Conservation (phyloP, 1,284 basidiomycete genomes). For the Fistulina hepatica region DNA sequence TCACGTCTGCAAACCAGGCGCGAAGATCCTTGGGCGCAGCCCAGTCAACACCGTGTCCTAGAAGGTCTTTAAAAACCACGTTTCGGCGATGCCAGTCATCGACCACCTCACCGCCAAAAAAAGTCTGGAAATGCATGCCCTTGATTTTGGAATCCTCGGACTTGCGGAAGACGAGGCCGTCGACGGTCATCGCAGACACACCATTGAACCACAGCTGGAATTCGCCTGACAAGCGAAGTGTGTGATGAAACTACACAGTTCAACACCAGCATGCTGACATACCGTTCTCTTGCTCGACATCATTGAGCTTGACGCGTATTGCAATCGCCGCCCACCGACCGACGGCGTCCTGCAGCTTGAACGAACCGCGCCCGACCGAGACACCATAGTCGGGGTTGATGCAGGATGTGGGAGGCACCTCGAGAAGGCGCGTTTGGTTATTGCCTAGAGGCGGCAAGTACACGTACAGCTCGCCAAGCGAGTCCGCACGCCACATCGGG, state of each 20-base stretch:
- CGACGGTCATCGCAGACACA: conserved; percentile 33
- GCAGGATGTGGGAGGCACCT: conserved; percentile 39
- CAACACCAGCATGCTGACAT: conserved; percentile 5
- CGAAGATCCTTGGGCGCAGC: conserved; percentile 52
- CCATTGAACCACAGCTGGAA: conserved; percentile 49
- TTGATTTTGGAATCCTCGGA: conserved; percentile 33
- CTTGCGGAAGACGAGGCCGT: conserved; percentile 34
- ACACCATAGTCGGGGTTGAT: conserved; percentile 47
- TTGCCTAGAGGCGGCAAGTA: conserved; percentile 4
- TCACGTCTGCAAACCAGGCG: conserved; percentile 55
- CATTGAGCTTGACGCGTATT: conserved; percentile 55
- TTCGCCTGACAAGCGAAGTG: conserved; percentile 31
- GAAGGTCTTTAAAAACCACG: neutral
- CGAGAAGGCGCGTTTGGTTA: conserved; percentile 32
- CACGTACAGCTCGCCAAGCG: neutral
- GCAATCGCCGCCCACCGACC: conserved; percentile 50
- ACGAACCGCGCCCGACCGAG: conserved; percentile 48
- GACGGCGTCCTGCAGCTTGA: conserved; percentile 28
- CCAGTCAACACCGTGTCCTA: conserved; percentile 47
- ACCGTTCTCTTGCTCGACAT: conserved; percentile 36
- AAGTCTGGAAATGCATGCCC: conserved; percentile 61
- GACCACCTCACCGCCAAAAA: conserved; percentile 50
- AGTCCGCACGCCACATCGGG: conserved; percentile 51
- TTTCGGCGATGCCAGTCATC: neutral
- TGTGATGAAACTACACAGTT: too few relatives aligned